Evolutionary conservation across 768 basidiomycete genomes (phyloP).

Genomic region (Boletus pseudo-olivaceus): DNA sequence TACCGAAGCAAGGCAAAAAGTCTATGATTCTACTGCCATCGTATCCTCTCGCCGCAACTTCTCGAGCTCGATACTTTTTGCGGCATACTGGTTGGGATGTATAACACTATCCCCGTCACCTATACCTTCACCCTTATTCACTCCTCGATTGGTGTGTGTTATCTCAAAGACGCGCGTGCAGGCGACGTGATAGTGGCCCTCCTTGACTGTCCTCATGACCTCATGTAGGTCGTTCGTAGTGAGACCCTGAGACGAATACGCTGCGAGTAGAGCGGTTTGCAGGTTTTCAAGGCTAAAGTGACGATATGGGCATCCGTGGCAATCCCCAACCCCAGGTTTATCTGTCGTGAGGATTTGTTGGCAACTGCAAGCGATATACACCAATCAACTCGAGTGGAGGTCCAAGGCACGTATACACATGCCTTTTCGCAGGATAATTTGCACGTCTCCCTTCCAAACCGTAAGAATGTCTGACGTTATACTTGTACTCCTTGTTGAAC

Average conservation of each 20-base stretch:
- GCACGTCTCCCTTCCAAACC: conserved; percentile 93
- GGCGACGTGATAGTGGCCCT: conserved; percentile 86
- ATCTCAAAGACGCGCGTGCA: conserved; percentile 97
- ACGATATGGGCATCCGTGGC: conserved; percentile 90
- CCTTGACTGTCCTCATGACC: conserved; percentile 75
- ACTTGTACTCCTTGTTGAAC: conserved; percentile 97
- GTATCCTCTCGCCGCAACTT: conserved; percentile 41
- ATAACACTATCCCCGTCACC: conserved; percentile 84
- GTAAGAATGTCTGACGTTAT: conserved; percentile 94
- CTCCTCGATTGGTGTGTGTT: conserved; percentile 67
- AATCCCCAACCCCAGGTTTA: conserved; percentile 64
- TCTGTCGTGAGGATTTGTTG: conserved; percentile 75
- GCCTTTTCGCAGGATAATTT: conserved; percentile 94
- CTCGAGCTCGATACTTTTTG: conserved; percentile 67
- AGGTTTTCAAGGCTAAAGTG: conserved; percentile 85
- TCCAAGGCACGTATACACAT: conserved; percentile 9
- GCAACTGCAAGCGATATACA: conserved; percentile 54
- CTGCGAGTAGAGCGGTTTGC: conserved; percentile 65
- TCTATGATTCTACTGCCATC: conserved; percentile 39
- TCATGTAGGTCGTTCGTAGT: conserved; percentile 72
- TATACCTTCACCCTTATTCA: conserved; percentile 87
- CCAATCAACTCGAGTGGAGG: neutral
- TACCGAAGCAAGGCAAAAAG: neutral
- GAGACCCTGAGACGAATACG: conserved; percentile 63
- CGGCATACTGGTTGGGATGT: conserved; percentile 90